These are phyloP conservation scores for Paracorniculantispora psalliotae DNA, from an alignment of 2,329 filamentous ascomycete species.

Conservation along the genomic window DNA sequence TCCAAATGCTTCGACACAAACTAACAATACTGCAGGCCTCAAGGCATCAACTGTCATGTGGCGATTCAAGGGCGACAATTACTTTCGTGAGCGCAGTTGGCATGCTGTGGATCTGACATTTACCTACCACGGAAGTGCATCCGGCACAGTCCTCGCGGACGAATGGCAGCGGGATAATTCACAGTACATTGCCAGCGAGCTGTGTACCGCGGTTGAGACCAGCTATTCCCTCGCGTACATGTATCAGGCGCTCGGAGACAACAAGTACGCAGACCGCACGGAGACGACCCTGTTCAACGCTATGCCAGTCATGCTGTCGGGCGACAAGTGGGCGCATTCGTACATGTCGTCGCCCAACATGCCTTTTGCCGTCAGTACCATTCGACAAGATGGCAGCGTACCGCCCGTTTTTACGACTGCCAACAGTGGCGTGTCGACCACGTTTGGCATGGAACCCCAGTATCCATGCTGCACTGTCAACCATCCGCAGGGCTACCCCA, in stretches of 20 bases:
- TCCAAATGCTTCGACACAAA: not conserved
- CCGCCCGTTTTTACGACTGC: conserved; percentile 42
- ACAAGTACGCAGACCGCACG: conserved; percentile 43
- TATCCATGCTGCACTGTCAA: conserved; percentile 56
- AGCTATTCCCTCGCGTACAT: conserved; percentile 29
- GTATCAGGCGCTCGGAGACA: conserved; percentile 28
- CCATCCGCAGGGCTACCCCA: conserved; percentile 52
- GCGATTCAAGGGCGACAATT: conserved; percentile 33
- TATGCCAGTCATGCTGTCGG: conserved; percentile 44
- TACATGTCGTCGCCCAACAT: conserved; percentile 52
- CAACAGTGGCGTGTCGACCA: conserved; percentile 34
- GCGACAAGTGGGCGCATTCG: conserved; percentile 51
- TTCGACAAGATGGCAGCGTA: conserved; percentile 22
- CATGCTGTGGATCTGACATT: conserved; percentile 33
- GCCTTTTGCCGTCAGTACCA: conserved; percentile 40
- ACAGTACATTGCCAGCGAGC: conserved; percentile 32
- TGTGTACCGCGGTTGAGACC: conserved; percentile 31
- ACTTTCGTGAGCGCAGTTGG: conserved; percentile 30
- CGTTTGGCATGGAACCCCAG: conserved; percentile 45
- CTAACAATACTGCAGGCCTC: conserved; percentile 22
- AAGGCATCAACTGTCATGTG: conserved; percentile 37
- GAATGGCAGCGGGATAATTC: conserved; percentile 34
- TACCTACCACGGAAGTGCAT: conserved; percentile 34
- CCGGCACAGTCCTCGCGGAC: conserved; percentile 38
- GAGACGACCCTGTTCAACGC: conserved; percentile 52